Conservation (phyloP, 2,329 filamentous ascomycete species). For the Amylocarpus encephaloides region DNA sequence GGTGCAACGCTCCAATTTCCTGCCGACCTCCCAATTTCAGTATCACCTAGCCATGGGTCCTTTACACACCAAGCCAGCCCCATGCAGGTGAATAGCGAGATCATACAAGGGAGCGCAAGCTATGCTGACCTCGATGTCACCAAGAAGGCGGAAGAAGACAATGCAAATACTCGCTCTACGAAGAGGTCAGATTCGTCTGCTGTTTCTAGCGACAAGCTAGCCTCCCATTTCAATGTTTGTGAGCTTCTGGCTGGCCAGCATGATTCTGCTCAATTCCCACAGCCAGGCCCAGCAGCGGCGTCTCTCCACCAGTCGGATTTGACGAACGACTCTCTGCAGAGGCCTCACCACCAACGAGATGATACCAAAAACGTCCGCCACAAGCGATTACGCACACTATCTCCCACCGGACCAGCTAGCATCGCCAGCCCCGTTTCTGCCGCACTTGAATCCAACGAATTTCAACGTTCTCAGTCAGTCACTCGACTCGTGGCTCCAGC, state of each 20-base stretch:
- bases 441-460: too few relatives aligned
- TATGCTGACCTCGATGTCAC: constrained; percentile 10
- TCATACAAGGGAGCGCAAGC: constrained; percentile 11
- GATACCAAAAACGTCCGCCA: constrained; percentile 12
- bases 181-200: constrained; percentile 12
- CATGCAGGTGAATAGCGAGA: constrained; percentile 12
- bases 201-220: constrained; percentile 12
- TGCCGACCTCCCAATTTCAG: constrained; percentile 11
- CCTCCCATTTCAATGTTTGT: constrained; percentile 12
- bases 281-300: constrained; percentile 6
- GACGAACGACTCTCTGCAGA: constrained; percentile 11
- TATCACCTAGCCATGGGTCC: constrained; percentile 11
- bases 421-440: too few relatives aligned
- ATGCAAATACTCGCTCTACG: constrained; percentile 12
- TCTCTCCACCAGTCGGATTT: constrained; percentile 12
- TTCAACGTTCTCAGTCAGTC: too few relatives aligned
- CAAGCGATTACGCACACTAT: constrained; percentile 6
- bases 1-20: constrained; percentile 5
- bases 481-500: not conserved
- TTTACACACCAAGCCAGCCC: constrained; percentile 14
- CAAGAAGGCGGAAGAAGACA: constrained; percentile 14
- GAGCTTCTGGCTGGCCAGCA: not conserved
- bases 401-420: too few relatives aligned
- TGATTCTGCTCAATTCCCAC: constrained; percentile 1
- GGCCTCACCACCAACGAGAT: constrained; percentile 8